These are phyloP conservation scores for Chaetomium strumarium DNA, from an alignment of 2,329 filamentous ascomycete genomes.

Conservation along the genomic window DNA sequence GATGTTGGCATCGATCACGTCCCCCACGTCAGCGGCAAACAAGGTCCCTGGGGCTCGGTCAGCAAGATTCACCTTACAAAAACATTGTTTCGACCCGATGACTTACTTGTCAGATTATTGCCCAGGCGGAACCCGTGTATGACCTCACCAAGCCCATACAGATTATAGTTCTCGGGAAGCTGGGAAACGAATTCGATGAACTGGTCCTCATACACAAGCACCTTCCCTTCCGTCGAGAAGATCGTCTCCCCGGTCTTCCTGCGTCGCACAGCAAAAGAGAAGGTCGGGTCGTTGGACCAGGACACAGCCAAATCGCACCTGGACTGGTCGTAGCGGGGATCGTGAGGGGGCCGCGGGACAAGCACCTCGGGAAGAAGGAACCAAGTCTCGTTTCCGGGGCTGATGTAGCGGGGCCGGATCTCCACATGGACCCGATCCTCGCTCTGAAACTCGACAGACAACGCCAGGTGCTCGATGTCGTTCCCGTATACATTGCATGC, in stretches of 20 bases:
- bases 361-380: conserved; percentile 61
- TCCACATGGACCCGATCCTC: conserved; percentile 61
- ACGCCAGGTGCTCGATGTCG: conserved; percentile 60
- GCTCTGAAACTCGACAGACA: conserved; percentile 64
- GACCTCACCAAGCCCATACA: conserved; percentile 69
- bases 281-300: conserved; percentile 51
- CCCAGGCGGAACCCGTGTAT: conserved; percentile 67
- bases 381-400: conserved; percentile 56
- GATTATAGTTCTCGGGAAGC: conserved; percentile 65
- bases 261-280: conserved; percentile 60
- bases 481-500: conserved; percentile 74
- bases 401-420: conserved; percentile 61
- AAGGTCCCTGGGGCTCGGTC: conserved; percentile 32
- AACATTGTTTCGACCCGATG: not conserved
- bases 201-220: conserved; percentile 68
- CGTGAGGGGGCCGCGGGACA: conserved; percentile 48
- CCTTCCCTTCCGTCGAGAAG: conserved; percentile 59
- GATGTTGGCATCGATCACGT: conserved; percentile 60
- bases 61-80: not conserved
- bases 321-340: conserved; percentile 28
- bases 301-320: conserved; percentile 50
- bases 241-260: conserved; percentile 57
- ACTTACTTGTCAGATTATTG: conserved; percentile 60
- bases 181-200: conserved; percentile 67
- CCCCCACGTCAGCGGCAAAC: conserved; percentile 62